Percentiles rank a stretch among this genome's conserved stretches.
phyloP scores from a whole-genome alignment of 176 grass and related monocot genomes.

The Guadua angustifolia region DNA sequence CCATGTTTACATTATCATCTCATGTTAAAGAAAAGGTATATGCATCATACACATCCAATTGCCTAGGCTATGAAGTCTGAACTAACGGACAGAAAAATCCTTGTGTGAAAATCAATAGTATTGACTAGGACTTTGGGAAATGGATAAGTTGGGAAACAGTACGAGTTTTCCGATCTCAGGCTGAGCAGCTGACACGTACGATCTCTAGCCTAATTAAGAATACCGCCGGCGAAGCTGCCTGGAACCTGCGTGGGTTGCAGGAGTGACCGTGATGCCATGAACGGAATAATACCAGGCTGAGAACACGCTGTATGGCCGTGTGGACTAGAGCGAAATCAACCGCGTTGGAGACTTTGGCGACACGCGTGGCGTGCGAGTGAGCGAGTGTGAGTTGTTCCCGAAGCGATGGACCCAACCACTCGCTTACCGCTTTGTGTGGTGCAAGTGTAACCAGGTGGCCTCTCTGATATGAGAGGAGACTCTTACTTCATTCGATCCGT shows the following conservation, averaged over 20 bases:
- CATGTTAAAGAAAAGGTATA: not conserved
- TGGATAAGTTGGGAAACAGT: not conserved
- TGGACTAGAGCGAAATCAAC: not conserved
- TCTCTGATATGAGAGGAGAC: not conserved
- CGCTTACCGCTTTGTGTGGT: not conserved
- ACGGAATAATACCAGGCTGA: not conserved
- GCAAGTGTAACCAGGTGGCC: not conserved
- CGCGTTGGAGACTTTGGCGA: not conserved
- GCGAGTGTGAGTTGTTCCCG: not conserved
- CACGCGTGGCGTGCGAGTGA: not conserved
- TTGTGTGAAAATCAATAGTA: not conserved
- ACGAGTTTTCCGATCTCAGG: not conserved
- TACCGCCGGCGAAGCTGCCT: constrained; percentile 19
- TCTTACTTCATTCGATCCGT: too few species aligned
- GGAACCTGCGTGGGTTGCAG: constrained; percentile 21
- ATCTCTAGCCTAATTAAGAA: not conserved
- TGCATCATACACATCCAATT: not conserved
- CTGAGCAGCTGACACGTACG: constrained; percentile 16
- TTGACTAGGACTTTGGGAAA: not conserved
- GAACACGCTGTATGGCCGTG: constrained; percentile 24
- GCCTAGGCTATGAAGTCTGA: not conserved
- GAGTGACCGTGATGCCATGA: not conserved
- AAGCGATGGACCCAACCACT: constrained; percentile 4
- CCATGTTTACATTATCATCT: not conserved
- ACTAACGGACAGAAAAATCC: not conserved